Evolutionary conservation across 106 monocot species (phyloP), one percentile per base, ranked within the genome.

Genomic region (Amphibolis antarctica): DNA sequence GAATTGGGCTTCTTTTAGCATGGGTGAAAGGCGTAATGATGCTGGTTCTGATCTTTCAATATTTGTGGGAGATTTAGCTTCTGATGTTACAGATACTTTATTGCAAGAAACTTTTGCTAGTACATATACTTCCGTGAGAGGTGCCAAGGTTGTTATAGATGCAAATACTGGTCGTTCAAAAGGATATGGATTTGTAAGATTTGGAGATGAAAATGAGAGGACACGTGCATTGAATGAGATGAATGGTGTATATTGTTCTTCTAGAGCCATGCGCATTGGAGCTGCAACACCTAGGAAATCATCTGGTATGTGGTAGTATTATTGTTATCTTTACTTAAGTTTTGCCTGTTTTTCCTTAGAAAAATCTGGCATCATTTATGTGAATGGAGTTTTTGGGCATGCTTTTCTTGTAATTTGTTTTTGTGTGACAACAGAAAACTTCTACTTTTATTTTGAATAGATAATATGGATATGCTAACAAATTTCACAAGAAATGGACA

Each of bases 71-170:
- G 71, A 71, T 64, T 48, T 71, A 12, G 54, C 71, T 26, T 44
- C 63, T 44, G 71, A 71, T 71, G 71, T 71, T 45, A 71, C 53
- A 21, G 71, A 71, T 71, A 55, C 44, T 26, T 42, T 63, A n/a
- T 55, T 71, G 54, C 71, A 71, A 63, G 71, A 71, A 63, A 63
- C 54, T 18, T 71, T 71, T 63, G 42, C 62, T 19, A 55, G 24
- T 17, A 62, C 25, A 54, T 71, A 63, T 42, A 42, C 71, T 0
- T 71, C 71, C 53, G 71, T 71, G 12, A 71, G 63, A 63, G 63
- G 71, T 54, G 71, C 71, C 53, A 71, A 71, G 27, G 71, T 71
- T 64, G 71, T 71, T 25, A 71, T 71, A 52, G 71, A 71, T 63
- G 63, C 53, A 53, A 71, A 62, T 43, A 71, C 71, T 27, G 71